Evolutionary conservation across 2,329 filamentous ascomycete species (phyloP).

Genomic region (Pseudonectria foliicola): DNA sequence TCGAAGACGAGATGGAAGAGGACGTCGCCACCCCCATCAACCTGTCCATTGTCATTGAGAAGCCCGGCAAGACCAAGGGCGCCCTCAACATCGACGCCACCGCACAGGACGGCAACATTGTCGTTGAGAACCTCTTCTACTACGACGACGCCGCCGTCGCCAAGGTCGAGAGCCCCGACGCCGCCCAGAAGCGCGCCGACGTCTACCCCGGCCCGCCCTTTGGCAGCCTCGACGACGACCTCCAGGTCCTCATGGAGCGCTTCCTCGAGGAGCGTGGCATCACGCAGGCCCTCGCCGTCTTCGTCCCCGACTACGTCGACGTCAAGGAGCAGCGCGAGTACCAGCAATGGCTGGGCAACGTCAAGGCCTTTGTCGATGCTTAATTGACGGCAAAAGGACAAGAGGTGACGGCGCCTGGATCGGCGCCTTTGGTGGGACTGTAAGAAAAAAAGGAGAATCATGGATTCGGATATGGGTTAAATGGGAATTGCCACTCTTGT

Average conservation of each 20-base stretch:
- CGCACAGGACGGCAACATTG: conserved; percentile 77
- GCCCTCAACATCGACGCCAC: conserved; percentile 81
- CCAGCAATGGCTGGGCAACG: conserved; percentile 76
- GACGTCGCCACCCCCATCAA: conserved; percentile 67
- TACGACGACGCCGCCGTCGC: conserved; percentile 73
- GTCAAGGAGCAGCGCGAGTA: conserved; percentile 99
- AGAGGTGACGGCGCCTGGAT: too few species aligned
- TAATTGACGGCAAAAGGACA: conserved; percentile 29
- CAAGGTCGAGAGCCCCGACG: conserved; percentile 66
- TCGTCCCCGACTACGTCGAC: conserved; percentile 94
- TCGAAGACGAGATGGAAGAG: conserved; percentile 45
- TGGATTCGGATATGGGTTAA: conserved; percentile 13
- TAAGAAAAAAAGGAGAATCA: conserved; percentile 8
- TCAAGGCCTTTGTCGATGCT: conserved; percentile 78
- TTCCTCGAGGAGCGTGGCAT: conserved; percentile 94
- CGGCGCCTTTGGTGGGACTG: background rate
- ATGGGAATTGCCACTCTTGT: conserved; percentile 23
- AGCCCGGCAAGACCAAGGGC: conserved; percentile 62
- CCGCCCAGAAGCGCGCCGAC: conserved; percentile 66
- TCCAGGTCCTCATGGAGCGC: conserved; percentile 84
- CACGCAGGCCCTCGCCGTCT: conserved; percentile 76
- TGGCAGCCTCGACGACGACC: conserved; percentile 88
- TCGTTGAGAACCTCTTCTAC: conserved; percentile 87
- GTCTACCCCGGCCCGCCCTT: conserved; percentile 90
- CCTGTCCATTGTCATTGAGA: conserved; percentile 82